phyloP scores from a whole-genome alignment of 805 yeast genomes.

The Candida krabiensis region DNA sequence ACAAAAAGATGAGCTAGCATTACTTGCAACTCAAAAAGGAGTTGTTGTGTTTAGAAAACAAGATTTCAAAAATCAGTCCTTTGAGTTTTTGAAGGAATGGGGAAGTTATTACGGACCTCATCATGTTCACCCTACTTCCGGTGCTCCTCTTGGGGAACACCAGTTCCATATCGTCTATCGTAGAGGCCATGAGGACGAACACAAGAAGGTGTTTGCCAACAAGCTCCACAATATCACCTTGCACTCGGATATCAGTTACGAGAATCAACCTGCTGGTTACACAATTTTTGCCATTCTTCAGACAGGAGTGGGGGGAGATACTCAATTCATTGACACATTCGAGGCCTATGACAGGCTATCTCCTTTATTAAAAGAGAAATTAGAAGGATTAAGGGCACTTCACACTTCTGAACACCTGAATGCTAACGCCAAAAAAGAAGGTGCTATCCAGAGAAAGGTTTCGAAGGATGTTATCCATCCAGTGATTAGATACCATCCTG shows the following conservation, averaged over 20 bases:
- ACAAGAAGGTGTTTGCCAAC: constrained; percentile 31
- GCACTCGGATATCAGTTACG: constrained; percentile 73
- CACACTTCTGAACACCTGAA: too few species aligned
- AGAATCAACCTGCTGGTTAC: constrained; percentile 64
- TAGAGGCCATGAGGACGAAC: constrained; percentile 36
- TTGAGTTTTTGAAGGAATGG: constrained; percentile 66
- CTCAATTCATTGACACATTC: constrained; percentile 59
- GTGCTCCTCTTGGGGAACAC: constrained; percentile 56
- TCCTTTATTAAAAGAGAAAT: constrained; percentile 56
- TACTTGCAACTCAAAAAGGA: constrained; percentile 73
- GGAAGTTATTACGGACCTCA: constrained; percentile 63
- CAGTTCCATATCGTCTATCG: constrained; percentile 60
- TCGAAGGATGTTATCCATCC: constrained; percentile 62
- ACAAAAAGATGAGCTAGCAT: too few species aligned
- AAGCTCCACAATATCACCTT: constrained; percentile 43
- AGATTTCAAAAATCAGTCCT: constrained; percentile 85
- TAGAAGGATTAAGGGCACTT: too few species aligned
- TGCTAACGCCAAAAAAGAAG: constrained; percentile 44
- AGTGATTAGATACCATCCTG: constrained; percentile 64
- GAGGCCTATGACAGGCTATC: constrained; percentile 68
- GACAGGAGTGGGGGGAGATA: constrained; percentile 65
- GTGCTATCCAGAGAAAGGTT: constrained; percentile 60
- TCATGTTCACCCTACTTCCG: constrained; percentile 59
- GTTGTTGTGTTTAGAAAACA: constrained; percentile 91
- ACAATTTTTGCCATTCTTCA: constrained; percentile 64